Evolutionary conservation across 192 early-diverging fungal species (phyloP), one percentile per base, ranked within the genome.

Genomic region (Dissophora globulifera): DNA sequence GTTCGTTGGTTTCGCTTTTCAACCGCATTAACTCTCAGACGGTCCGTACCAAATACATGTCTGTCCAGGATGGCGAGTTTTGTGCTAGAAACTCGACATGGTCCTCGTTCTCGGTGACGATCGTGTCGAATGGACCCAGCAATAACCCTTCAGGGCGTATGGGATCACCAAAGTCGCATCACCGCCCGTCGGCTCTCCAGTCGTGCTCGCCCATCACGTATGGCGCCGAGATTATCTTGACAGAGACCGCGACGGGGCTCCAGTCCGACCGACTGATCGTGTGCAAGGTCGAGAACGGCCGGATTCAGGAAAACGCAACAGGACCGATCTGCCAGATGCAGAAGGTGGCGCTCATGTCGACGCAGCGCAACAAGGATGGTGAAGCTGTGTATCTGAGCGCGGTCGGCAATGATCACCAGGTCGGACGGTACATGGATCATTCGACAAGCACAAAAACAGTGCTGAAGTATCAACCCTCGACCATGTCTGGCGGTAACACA

Each of bases 1-100:
- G 92, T 7, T 88, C 90, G 16, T 72, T 86, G 9, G 86, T 97
- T 15, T 90, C 93, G 12, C 83, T 97, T 26, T 96, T 95, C 75
- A 96, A 95, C 62, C 92, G 95, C 56, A 91, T 94, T 69, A 94
- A 93, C 74, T 93, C 94, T 15, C 95, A 97, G 83, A 95, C 93
- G 0, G 91, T 93, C 52, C 88, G 89, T 48, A 96, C 95, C 43
- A 91, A 94, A 60, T 96, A 91, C 67, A 86, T 96, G 70, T 85
- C 86, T 17, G 84, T 90, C 10, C 83, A 89, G 62, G 71, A 79
- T 50, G 65, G 81, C 50, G 82, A 81, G 45, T 67, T 89, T 20
- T 87, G 88, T 58, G 88, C 88, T 25, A 86, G 84, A 51, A 87
- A 84, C 53, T 79, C 83, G 23, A 66, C 81, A n/a, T 90, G 88